Base-by-base conservation (phyloP, 805 yeast genomes). In the Kodamaea neixiangensis region DNA sequence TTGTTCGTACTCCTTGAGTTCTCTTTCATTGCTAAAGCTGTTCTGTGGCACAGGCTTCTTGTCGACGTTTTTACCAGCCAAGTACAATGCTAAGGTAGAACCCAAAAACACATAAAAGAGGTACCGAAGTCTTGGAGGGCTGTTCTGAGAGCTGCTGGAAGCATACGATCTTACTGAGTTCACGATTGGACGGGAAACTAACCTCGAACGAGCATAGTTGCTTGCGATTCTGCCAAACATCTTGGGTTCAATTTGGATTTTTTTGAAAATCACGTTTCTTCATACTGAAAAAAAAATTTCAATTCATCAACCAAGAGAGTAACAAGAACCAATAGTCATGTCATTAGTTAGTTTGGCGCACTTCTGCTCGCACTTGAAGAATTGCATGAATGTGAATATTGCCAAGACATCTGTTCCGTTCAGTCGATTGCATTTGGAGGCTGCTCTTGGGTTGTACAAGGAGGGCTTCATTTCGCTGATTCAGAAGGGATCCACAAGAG, bases 381-480 rank as follows among this genome's bases (percentile, higher is more conserved):
- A 94, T 71, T 89, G 93, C 59, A 79, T 89, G 13, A 80, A 86
- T 66, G 93, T 89, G 45, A 82, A 82, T 62, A 72, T 83, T 41
- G 79, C 93, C 9, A 67, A 86, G 52, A 89, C 97, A 0, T 80
- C 90, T 15, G 79, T 94, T 15, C 97, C 97, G 20, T 87, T 85
- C 73, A 81, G 92, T 11, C 84, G 86, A 59, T 74, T 90, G 59
- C 96, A 93, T 67, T 76, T 94, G 49, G 90, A 87, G 61, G 79
- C 94, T 45, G 89, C 96, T 11, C 73, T 88, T 48, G 93, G 91
- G 33, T 79, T 94, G 35, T 89, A 93, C 73, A 87, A 86, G 56
- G 96, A 92, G 69, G 99, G 99, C 0, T 90, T 93, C 65, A 74
- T 94, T 41, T 80, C 91, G 0, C 81, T 91, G 2, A 79, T 94